Evolutionary conservation across 345 rosid species (phyloP), one percentile per base, ranked within the genome.

Genomic region (Aquilaria yunnanensis): DNA sequence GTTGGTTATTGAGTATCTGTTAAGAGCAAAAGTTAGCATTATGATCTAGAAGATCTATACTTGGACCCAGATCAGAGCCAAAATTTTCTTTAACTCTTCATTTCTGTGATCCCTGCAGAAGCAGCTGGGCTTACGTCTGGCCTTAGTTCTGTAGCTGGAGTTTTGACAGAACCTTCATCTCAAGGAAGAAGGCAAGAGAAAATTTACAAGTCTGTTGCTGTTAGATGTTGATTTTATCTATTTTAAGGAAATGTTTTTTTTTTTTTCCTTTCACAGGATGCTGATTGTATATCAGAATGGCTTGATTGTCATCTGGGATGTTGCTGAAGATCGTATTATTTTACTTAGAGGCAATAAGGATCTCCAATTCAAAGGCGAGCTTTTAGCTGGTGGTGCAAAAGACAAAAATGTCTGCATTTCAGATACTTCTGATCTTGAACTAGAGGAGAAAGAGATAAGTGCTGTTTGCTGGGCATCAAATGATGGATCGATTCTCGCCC

Each of bases 381-480:
- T 63, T 65, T 73, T 71, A 16, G 74, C 67, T 70, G 52, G 75
- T 68, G 64, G 78, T 65, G 67, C 69, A 47, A 70, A 75, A 69
- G 62, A 65, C 57, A 63, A 72, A 57, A 64, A 45, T 37, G 65
- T 61, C 62, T 70, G 81, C 70, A 68, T 66, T 69, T 74, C 80
- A 56, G 75, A 67, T 41, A 2, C 45, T 46, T 73, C 74, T 45
- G 63, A 71, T 53, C 54, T 73, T 67, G 81, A 79, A 47, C 73
- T 56, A 47, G 68, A 61, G 67, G 95, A 81, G 65, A 92, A 87
- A 83, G 90, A 92, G 78, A 89, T 92, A 74, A 82, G 81, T 77
- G 80, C 95, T 67, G 73, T 92, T 56, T 85, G 98, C 74, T 92
- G 98, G 98, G 90, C 92, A 66, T 83, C 95, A 45, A 61, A 78